Percentiles rank a stretch among this genome's conserved stretches.
These are phyloP conservation scores for Crassisporium funariophilum DNA, from an alignment of 768 basidiomycete genomes.

Conservation along the genomic window DNA sequence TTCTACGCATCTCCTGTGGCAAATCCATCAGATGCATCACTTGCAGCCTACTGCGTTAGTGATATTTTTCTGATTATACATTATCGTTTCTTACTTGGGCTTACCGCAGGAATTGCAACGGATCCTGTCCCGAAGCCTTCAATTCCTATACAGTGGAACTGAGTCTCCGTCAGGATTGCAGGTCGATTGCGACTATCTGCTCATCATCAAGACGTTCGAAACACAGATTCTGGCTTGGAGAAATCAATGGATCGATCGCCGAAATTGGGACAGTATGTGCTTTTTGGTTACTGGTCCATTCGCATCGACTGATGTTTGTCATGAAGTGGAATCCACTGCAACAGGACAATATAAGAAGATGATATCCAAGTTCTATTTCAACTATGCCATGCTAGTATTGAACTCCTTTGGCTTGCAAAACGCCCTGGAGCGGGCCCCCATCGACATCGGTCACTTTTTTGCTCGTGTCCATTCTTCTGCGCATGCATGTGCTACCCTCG, in stretches of 20 bases:
- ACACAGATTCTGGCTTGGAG: conserved; percentile 67
- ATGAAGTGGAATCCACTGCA: conserved; percentile 27
- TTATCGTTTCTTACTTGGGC: conserved; percentile 6
- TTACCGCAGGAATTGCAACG: conserved; percentile 76
- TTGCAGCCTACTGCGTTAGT: conserved; percentile 80
- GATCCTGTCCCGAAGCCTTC: conserved; percentile 84
- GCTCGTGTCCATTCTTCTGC: conserved; percentile 75
- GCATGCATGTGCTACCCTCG: conserved; percentile 65
- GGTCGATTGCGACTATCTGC: conserved; percentile 80
- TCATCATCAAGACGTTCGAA: conserved; percentile 84
- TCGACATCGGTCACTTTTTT: conserved; percentile 85
- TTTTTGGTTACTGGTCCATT: conserved; percentile 2
- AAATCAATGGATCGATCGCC: conserved; percentile 51
- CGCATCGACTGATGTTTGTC: not conserved
- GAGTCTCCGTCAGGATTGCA: conserved; percentile 82
- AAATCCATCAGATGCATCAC: conserved; percentile 60
- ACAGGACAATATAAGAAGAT: conserved; percentile 47
- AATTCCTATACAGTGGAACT: conserved; percentile 86
- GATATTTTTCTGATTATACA: not conserved
- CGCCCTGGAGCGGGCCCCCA: conserved; percentile 75
- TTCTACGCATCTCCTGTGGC: conserved; percentile 77
- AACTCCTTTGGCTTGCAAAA: conserved; percentile 98
- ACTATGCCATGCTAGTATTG: conserved; percentile 85
- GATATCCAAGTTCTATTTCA: conserved; percentile 74
- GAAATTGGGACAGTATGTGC: conserved; percentile 32